A percentile compares a stretch with the other conserved stretches of the same genome.
These are phyloP conservation scores for Naganishia antarctica DNA, from an alignment of 768 basidiomycete genomes.

Conservation along the genomic window DNA sequence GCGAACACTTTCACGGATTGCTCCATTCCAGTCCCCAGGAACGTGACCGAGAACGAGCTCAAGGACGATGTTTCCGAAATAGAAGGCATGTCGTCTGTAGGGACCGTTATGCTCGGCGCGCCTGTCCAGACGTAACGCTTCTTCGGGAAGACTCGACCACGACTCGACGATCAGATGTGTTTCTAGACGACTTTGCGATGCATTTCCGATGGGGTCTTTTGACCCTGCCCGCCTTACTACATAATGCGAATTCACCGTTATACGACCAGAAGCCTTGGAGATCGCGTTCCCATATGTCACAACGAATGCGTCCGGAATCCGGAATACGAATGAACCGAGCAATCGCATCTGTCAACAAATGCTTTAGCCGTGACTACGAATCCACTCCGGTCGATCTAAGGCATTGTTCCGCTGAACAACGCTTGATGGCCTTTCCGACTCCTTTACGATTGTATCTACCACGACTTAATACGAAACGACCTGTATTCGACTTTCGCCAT, in stretches of 20 bases:
- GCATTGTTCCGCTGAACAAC: no score
- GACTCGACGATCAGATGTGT: neutral
- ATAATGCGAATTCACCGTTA: no score
- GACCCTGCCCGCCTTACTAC: no score
- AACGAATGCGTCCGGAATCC: neutral
- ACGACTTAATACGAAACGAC: neutral
- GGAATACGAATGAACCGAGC: neutral
- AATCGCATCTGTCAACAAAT: neutral
- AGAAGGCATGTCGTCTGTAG: neutral
- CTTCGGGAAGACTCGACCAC: neutral
- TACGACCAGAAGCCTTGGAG: neutral
- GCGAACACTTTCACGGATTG: neutral
- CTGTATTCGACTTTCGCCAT: neutral
- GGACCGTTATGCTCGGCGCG: conserved; percentile 2
- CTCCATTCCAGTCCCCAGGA: neutral
- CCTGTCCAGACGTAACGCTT: neutral
- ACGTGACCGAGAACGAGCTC: neutral
- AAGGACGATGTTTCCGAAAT: neutral
- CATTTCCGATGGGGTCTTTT: no score
- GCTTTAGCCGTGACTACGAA: neutral
- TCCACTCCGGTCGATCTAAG: neutral
- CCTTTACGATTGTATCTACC: conserved; percentile 1
- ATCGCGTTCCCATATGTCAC: neutral
- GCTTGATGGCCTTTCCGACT: neutral
- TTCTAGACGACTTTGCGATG: neutral